Evolutionary conservation across 2,329 filamentous ascomycete genomes (phyloP), one percentile per base, ranked within the genome.

Genomic region (Pestalotiopsis sp.): DNA sequence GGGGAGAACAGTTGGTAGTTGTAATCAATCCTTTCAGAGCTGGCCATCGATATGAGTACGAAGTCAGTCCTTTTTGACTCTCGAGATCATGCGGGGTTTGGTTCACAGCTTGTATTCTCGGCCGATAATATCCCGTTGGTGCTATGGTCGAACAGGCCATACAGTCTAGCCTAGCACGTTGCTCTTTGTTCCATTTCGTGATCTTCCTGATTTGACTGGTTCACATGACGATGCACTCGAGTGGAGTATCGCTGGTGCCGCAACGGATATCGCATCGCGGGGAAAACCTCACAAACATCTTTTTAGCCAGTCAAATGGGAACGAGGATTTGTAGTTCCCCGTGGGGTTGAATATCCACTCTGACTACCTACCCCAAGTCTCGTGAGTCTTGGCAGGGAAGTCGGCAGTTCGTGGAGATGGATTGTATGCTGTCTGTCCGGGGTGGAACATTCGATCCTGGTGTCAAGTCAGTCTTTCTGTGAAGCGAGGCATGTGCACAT

Each of bases 31-130:
- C 31, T 36, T 36, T 36, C 31, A 36, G 31, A 36, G 31, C 31
- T 36, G 31, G 31, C 31, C 31, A 36, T 36, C 31, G 7, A 36
- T 36, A 36, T n/a, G 17, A n/a, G 20, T 52, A 52, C 17, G 45
- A n/a, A 52, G 45, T 52, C 45, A 3, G n/a, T n/a, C 7, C 17
- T n/a, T 9, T 9, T n/a, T 5, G 31, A 36, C 31, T 36, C 66
- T 67, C 20, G 58, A 63, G 11, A n/a, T 52, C 45, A n/a, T 52
- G 45, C 45, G 45, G 45, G 45, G 45, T 52, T 52, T 52, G n/a
- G n/a, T 52, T 52, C 45, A 52, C 20, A 20, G 45, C 20, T 52
- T 20, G n/a, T n/a, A 23, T 7, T 3, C 11, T 52, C 45, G 45
- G 45, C 45, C 45, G 45, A 20, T 52, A n/a, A 52, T 52, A 52